A percentile compares a stretch with the other conserved stretches of the same genome.
Evolutionary conservation across 2,329 filamentous ascomycete genomes (phyloP).

Genomic region (Talaromyces marneffei): DNA sequence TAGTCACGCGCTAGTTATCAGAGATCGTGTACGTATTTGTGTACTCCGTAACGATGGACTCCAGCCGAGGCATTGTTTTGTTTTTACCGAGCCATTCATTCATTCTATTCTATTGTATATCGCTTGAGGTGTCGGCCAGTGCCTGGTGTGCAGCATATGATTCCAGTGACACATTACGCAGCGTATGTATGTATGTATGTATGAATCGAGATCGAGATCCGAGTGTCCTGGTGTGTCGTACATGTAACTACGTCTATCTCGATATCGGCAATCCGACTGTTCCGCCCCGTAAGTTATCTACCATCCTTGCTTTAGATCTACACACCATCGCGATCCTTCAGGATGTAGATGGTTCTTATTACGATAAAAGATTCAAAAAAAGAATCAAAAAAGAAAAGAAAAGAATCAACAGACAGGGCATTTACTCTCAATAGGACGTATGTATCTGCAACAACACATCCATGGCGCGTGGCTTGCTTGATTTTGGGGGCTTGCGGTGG

Average conservation of each 20-base stretch:
- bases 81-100: too few species aligned
- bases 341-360: not conserved
- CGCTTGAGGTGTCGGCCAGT: not conserved
- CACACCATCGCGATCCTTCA: not conserved
- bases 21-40: not conserved
- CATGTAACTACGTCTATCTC: not conserved
- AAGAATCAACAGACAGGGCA: not conserved
- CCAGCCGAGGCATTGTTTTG: not conserved
- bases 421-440: not conserved
- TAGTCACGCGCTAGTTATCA: not conserved
- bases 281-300: not conserved
- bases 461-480: not conserved
- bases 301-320: not conserved
- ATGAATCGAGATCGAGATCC: not conserved
- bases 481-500: not conserved
- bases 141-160: not conserved
- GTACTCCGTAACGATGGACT: not conserved
- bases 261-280: not conserved
- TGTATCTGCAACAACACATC: not conserved
- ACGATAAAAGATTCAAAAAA: not conserved
- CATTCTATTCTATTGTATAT: too few species aligned
- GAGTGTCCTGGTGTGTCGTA: not conserved
- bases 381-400: too few species aligned
- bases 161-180: not conserved
- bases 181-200: too few species aligned